Percentiles rank a stretch among this genome's conserved stretches.
Conservation (phyloP, 352 stramenopile genomes). For the Globisporangium uncinulatum region DNA sequence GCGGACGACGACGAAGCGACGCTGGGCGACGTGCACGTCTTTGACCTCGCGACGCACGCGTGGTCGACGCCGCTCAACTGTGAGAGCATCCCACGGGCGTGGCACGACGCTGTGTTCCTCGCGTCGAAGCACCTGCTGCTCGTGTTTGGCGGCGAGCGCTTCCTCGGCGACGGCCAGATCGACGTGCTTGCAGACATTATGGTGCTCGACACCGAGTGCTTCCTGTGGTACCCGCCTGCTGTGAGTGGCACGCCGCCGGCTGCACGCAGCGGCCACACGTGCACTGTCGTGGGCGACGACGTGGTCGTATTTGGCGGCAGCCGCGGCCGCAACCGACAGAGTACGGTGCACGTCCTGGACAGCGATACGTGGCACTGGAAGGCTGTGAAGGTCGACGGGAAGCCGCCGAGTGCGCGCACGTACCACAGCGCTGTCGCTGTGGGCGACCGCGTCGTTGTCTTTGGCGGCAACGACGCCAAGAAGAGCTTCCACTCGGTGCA, state of each 20-base stretch:
- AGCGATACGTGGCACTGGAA: constrained; percentile 89
- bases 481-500: constrained; percentile 91
- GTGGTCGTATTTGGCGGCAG: constrained; percentile 80
- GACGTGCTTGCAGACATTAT: constrained; percentile 80
- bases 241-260: constrained; percentile 62
- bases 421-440: constrained; percentile 87
- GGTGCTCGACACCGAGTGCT: constrained; percentile 93
- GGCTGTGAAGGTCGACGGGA: constrained; percentile 80
- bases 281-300: constrained; percentile 66
- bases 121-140: constrained; percentile 85
- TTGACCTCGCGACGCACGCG: constrained; percentile 61
- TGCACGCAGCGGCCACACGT: constrained; percentile 67
- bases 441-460: constrained; percentile 82
- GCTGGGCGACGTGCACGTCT: constrained; percentile 84
- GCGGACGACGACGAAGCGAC: constrained; percentile 82
- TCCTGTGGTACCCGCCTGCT: constrained; percentile 91
- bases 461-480: constrained; percentile 91
- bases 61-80: constrained; percentile 89
- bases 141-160: constrained; percentile 90
- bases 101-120: constrained; percentile 90
- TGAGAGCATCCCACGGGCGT: constrained; percentile 83
- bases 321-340: constrained; percentile 62
- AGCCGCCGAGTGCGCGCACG: constrained; percentile 81
- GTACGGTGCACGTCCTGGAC: constrained; percentile 70
- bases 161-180: constrained; percentile 47